Percentiles rank a stretch among this genome's conserved stretches.
Conservation (phyloP, 2,329 filamentous ascomycete genomes). For the Exophiala spinifera region DNA sequence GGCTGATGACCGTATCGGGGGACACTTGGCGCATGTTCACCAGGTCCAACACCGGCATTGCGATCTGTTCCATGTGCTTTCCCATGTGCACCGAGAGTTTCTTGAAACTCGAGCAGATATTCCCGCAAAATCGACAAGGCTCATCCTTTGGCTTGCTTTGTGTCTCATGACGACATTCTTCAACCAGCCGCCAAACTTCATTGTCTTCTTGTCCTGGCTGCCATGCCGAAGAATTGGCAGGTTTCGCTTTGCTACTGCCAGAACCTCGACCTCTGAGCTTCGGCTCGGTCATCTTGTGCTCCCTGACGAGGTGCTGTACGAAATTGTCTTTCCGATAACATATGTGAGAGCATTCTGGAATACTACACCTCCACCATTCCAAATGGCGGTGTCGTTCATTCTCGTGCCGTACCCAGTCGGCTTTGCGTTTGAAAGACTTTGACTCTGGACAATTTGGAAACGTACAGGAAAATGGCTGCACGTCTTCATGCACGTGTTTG, state of each 20-base stretch:
- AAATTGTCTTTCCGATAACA: constrained; percentile 93
- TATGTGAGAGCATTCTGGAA: constrained; percentile 74
- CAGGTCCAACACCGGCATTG: constrained; percentile 68
- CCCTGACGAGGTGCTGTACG: constrained; percentile 83
- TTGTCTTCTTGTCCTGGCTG: constrained; percentile 47
- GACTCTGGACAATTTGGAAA: constrained; percentile 78
- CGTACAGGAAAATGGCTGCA: constrained; percentile 90
- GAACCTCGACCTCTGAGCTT: constrained; percentile 70
- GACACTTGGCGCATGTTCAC: constrained; percentile 43
- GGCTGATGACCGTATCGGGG: constrained; percentile 63
- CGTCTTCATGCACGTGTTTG: constrained; percentile 91
- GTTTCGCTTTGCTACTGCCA: constrained; percentile 56
- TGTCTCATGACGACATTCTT: constrained; percentile 72
- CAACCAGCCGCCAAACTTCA: constrained; percentile 72
- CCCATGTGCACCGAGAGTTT: constrained; percentile 90
- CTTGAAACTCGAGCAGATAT: constrained; percentile 79
- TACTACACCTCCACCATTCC: constrained; percentile 85
- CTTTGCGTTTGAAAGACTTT: constrained; percentile 92
- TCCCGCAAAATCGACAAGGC: constrained; percentile 83
- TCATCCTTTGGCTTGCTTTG: constrained; percentile 65
- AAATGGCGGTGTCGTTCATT: constrained; percentile 86
- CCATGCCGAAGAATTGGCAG: constrained; percentile 30
- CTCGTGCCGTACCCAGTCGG: constrained; percentile 92
- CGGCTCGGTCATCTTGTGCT: constrained; percentile 82
- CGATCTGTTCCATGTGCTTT: constrained; percentile 91